Conservation (phyloP, 805 yeast genomes). For the Metahyphopichia silvanorum region DNA sequence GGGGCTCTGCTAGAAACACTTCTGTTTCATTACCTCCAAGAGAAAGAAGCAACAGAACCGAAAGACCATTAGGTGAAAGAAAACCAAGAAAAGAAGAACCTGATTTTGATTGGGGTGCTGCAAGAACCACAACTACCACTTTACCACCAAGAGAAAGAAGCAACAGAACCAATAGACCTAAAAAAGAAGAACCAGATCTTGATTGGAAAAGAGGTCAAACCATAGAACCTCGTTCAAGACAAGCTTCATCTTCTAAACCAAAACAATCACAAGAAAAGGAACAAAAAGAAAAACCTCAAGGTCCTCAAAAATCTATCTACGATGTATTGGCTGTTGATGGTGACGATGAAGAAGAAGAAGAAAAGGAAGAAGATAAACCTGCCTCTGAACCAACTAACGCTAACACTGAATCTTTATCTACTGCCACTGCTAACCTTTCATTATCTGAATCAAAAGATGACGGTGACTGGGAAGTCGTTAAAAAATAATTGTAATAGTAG, state of each 20-base stretch:
- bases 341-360: slow-evolving; percentile 27
- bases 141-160: slow-evolving; percentile 20
- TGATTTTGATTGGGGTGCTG: slow-evolving; percentile 25
- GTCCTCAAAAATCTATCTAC: slow-evolving; percentile 33
- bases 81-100: slow-evolving; percentile 16
- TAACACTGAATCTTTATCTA: slow-evolving; percentile 15
- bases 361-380: slow-evolving; percentile 11
- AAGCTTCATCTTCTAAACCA: slow-evolving; percentile 3
- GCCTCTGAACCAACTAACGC: slow-evolving; percentile 7
- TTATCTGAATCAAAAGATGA: slow-evolving; percentile 19
- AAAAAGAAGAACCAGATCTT: slow-evolving; percentile 25
- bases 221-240: slow-evolving; percentile 15
- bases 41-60: slow-evolving; percentile 23
- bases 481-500: no score
- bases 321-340: slow-evolving; percentile 32
- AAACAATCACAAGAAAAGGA: slow-evolving; percentile 16
- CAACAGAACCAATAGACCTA: slow-evolving; percentile 23
- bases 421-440: slow-evolving; percentile 23
- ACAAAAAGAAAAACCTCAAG: slow-evolving; percentile 15
- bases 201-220: slow-evolving; percentile 40
- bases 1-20: slow-evolving; percentile 36
- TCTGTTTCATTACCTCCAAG: slow-evolving; percentile 31
- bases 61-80: slow-evolving; percentile 7
- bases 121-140: slow-evolving; percentile 25
- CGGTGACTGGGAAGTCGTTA: slow-evolving; percentile 37